Base-by-base conservation (phyloP, 441 rosid species). In the Theobroma grandiflorum region DNA sequence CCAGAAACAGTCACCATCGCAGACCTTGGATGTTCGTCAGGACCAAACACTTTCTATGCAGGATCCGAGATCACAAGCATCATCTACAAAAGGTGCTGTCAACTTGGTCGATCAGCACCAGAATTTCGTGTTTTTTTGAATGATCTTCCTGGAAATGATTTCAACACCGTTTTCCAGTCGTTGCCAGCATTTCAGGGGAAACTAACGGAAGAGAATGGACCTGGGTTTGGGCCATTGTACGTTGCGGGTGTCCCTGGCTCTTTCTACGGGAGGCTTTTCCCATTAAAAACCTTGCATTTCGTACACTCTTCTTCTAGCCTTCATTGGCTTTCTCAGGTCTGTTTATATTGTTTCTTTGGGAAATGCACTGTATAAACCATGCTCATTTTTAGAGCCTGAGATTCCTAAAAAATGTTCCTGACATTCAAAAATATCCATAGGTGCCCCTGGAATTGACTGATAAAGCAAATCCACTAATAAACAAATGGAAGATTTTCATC, bases 261-360 rank as follows among this genome's bases (percentile, higher is more conserved):
- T 52, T 88, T 76, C 15, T 64, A 76, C 22, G 58, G 18, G 4
- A 76, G 72, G 79, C 72, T 76, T 66, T 76, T 76, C 79, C 72
- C 72, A 64, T 16, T 20, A 2, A 64, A 80, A 11, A 77, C 77
- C 74, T 66, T 88, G 62, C 88, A 84, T 66, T 83, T 90, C 69
- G 84, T 90, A 42, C 89, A 87, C 72, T 86, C 89, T 58, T 80
- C 84, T 63, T 77, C 77, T 40, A 83, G 86, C 72, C 86, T 87
- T 22, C 88, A 88, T 64, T 90, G 88, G 91, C 90, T 90, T 40
- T 90, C 91, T n/a, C 87, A 87, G 88, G 91, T 90, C 12, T 22
- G 72, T 67, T 11, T 42, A 35, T 43, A 26, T 35, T 35, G 18
- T 5, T 61, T 38, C 68, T 63, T 63, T 15, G 11, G 68, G 16